phyloP scores from a whole-genome alignment of 164 flowering plant genomes.

The Vitis amurensis region DNA sequence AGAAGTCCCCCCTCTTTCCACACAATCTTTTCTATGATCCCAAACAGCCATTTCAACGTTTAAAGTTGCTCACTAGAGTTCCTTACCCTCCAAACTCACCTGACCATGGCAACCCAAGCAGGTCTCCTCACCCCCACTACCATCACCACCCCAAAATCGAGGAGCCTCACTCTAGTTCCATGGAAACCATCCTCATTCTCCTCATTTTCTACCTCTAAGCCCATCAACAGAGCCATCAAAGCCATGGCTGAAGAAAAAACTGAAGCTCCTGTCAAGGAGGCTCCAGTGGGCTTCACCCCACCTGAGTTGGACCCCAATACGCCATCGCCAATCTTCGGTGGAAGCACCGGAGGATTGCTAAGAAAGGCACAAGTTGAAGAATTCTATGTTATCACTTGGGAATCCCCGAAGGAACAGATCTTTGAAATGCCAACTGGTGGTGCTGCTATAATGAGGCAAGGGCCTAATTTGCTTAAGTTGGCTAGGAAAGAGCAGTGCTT shows the following conservation, averaged over 20 bases:
- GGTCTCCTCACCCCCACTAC: slow-evolving; percentile 65
- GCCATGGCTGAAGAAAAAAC: slow-evolving; percentile 45
- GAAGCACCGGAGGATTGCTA: slow-evolving; percentile 83
- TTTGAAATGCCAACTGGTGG: slow-evolving; percentile 97
- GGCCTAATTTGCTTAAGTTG: slow-evolving; percentile 82
- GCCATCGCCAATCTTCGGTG: slow-evolving; percentile 89
- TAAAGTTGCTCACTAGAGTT: not conserved
- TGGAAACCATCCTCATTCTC: slow-evolving; percentile 49
- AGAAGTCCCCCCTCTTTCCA: not conserved
- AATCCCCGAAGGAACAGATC: slow-evolving; percentile 81
- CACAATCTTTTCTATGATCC: not conserved
- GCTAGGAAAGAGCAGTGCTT: slow-evolving; percentile 97
- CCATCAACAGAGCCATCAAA: slow-evolving; percentile 26
- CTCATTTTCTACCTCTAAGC: slow-evolving; percentile 32
- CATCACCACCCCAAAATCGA: slow-evolving; percentile 12
- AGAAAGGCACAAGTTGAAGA: slow-evolving; percentile 89
- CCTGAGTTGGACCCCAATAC: slow-evolving; percentile 83
- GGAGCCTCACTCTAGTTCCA: slow-evolving; percentile 31
- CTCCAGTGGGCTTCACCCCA: slow-evolving; percentile 86
- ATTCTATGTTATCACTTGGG: slow-evolving; percentile 91
- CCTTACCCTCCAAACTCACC: too few relatives aligned
- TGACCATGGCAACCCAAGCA: slow-evolving; percentile 86
- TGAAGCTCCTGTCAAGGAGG: slow-evolving; percentile 19
- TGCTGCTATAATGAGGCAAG: slow-evolving; percentile 91
- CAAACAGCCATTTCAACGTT: not conserved